phyloP scores from a whole-genome alignment of 169 alveolate species.

The Perkinsus marinus region DNA sequence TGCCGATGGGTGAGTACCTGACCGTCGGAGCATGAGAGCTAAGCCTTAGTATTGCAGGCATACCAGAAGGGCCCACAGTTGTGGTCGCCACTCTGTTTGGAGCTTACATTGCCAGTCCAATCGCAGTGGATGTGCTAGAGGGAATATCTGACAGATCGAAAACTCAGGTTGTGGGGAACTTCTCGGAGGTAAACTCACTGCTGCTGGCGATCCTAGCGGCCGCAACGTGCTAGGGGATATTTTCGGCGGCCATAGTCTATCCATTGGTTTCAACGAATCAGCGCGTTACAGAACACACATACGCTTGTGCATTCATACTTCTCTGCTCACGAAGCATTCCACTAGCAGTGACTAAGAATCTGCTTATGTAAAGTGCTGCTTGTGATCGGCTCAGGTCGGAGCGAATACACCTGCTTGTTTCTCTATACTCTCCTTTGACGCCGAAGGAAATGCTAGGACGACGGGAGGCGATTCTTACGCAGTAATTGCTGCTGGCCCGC shows the following conservation, averaged over 20 bases:
- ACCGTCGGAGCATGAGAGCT: too few species aligned
- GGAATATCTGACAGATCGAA: not conserved
- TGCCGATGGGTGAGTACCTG: not conserved
- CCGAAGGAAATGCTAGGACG: not conserved
- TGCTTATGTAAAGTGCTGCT: too few species aligned
- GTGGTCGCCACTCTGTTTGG: not conserved
- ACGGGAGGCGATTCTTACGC: not conserved
- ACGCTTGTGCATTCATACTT: too few species aligned
- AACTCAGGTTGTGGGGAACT: not conserved
- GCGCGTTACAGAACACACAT: too few species aligned
- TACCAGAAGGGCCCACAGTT: not conserved
- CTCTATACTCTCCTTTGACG: not conserved
- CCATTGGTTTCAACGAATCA: too few species aligned
- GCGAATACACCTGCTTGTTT: not conserved
- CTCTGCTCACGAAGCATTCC: too few species aligned
- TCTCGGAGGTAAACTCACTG: not conserved
- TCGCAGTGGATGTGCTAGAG: not conserved
- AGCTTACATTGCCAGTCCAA: not conserved
- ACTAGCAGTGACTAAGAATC: too few species aligned
- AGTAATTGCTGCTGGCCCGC: not conserved
- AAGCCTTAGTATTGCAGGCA: not conserved
- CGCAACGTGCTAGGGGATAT: too few species aligned
- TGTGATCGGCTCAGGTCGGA: not conserved
- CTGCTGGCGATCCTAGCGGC: too few species aligned
- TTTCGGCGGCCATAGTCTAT: too few species aligned